Base-by-base conservation (phyloP, 768 basidiomycete genomes). In the Suillus americanus region DNA sequence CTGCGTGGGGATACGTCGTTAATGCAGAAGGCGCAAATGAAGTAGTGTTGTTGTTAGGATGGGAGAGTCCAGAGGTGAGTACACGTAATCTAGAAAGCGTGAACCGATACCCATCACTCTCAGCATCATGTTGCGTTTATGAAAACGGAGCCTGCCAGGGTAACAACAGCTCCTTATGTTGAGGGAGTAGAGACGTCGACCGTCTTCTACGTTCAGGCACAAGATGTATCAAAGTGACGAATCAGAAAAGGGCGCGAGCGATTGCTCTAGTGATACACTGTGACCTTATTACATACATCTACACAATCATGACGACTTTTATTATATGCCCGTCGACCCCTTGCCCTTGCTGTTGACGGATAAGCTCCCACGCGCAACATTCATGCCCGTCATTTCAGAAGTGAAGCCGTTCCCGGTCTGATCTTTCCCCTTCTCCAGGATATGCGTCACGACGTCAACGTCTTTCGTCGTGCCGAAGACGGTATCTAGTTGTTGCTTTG, bases 401-500 rank as follows among this genome's bases (percentile, higher is more conserved):
- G 73, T 67, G 62, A 86, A 75, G 25, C 78, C 81, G 23, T 89
- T 88, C 13, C 79, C 78, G 5, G 79, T 63, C 69, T 91, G 86
- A 60, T 83, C 79, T 62, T 76, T 84, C 51, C 94, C 94, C 64
- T 86, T 85, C 74, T 85, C 69, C 64, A 95, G 80, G 64, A 95
- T 81, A 25, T 74, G 73, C 55, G 76, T 71, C 48, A 91, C 77
- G 10, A 90, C 88, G 2, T 91, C 91, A 23, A 79, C 73, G 48
- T 93, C 88, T 56, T 87, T 88, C 69, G 79, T 74, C 3, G 89
- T 84, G 20, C 81, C 86, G 68, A 96, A 95, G 41, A 79, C 79
- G 62, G 77, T 89, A 50, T 94, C 91, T 63, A 96, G 86, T 70
- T 93, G 88, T 73, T 95, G 94, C 57, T 90, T 87, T n/a, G 92